phyloP scores from a whole-genome alignment of 2,329 filamentous ascomycete genomes.

The Chrysoporthe puriensis region DNA sequence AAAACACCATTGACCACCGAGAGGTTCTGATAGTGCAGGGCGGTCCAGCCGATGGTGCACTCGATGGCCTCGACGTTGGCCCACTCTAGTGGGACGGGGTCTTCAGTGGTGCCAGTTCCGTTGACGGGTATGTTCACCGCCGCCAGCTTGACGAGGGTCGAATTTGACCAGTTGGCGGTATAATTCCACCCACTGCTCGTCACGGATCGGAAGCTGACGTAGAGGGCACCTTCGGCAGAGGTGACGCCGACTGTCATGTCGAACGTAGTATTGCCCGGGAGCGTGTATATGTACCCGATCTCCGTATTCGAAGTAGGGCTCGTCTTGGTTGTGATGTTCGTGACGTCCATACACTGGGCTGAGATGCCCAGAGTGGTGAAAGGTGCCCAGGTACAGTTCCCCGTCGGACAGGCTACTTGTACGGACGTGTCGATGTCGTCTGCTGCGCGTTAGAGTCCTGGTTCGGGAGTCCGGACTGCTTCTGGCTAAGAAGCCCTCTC shows the following conservation, averaged over 20 bases:
- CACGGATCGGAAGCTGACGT: not conserved
- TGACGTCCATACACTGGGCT: not conserved
- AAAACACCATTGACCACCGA: constrained; percentile 1
- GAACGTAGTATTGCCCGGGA: not conserved
- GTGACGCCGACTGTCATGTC: constrained; percentile 4
- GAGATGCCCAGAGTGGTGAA: constrained; percentile 6
- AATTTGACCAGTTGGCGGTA: not conserved
- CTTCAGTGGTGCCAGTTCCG: not conserved
- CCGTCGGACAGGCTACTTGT: not conserved
- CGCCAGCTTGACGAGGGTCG: not conserved
- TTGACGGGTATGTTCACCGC: not conserved
- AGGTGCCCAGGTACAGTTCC: not conserved
- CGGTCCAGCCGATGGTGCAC: not conserved
- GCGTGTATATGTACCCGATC: not conserved
- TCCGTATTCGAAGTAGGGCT: not conserved
- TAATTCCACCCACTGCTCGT: not conserved
- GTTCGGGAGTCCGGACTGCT: not conserved
- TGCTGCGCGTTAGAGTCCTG: not conserved
- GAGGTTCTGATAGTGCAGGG: not conserved
- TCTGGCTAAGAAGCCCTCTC: too few species aligned
- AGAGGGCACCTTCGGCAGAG: not conserved
- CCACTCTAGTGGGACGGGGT: not conserved
- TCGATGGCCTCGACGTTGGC: not conserved
- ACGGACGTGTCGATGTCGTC: not conserved
- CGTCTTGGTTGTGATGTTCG: not conserved